Percentiles rank a stretch among this genome's conserved stretches.
Conservation (phyloP, 2,329 filamentous ascomycete species). For the Phialophora macrospora region DNA sequence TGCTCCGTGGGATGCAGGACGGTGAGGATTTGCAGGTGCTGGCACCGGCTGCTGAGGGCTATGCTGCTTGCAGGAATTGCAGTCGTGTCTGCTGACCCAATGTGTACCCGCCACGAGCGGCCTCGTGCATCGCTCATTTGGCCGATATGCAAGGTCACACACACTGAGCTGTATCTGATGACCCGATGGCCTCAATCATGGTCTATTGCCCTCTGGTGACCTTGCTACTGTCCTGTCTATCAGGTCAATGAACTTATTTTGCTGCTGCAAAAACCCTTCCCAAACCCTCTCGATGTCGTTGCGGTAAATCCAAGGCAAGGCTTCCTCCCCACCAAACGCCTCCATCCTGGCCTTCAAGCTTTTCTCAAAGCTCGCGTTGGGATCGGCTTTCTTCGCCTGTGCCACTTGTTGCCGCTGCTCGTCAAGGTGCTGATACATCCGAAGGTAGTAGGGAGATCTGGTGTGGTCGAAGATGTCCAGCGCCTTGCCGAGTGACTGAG, state of each 20-base stretch:
- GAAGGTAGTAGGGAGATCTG: conserved; percentile 49
- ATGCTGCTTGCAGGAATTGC: neutral
- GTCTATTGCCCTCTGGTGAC: neutral
- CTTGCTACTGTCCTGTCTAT: neutral
- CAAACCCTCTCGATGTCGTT: conserved; percentile 50
- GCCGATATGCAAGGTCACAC: neutral
- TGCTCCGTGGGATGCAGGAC: too few relatives aligned
- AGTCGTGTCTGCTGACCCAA: neutral
- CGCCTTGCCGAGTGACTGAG: conserved; percentile 40
- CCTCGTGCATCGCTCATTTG: neutral
- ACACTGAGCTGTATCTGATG: neutral
- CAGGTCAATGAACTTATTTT: neutral
- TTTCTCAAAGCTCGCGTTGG: conserved; percentile 41
- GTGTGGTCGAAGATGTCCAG: conserved; percentile 49
- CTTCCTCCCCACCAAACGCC: conserved; percentile 42
- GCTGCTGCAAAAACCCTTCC: conserved; percentile 28
- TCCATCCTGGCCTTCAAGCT: conserved; percentile 42
- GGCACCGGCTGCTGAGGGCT: too few relatives aligned
- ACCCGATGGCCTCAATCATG: neutral
- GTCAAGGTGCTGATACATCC: conserved; percentile 48
- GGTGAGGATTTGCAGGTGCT: neutral
- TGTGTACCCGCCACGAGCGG: too few relatives aligned
- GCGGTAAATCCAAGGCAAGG: conserved; percentile 51
- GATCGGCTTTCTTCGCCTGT: conserved; percentile 33
- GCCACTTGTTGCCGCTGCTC: conserved; percentile 32